phyloP scores from a whole-genome alignment of 306 rosid species.

The Spatholobus suberectus region DNA sequence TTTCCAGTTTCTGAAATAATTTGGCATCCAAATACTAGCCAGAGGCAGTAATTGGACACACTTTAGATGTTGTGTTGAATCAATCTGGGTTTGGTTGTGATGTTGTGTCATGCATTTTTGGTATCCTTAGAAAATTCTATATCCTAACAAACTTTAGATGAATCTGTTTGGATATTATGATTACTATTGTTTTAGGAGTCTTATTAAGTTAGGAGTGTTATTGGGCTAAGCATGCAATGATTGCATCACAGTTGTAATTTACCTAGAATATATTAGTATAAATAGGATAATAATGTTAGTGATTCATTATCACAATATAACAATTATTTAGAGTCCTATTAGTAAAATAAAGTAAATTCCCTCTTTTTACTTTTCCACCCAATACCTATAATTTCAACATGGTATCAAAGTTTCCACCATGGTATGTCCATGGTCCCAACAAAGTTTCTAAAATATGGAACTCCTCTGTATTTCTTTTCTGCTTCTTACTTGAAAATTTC shows the following conservation, averaged over 20 bases:
- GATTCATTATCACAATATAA: not conserved
- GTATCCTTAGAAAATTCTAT: not conserved
- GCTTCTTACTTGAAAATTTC: not conserved
- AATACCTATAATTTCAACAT: not conserved
- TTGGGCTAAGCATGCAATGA: not conserved
- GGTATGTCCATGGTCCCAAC: not conserved
- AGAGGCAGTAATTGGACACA: not conserved
- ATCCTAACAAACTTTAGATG: not conserved
- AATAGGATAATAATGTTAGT: not conserved
- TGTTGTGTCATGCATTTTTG: not conserved
- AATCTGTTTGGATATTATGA: not conserved
- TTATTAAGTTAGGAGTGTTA: not conserved
- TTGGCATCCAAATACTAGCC: not conserved
- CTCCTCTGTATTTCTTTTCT: not conserved
- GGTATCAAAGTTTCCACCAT: not conserved
- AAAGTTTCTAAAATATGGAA: not conserved
- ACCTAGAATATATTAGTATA: slow-evolving; percentile 10
- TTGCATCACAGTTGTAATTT: not conserved
- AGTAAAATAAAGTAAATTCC: not conserved
- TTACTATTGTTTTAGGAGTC: not conserved
- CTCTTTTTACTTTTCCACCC: not conserved
- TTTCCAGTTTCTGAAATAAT: not conserved
- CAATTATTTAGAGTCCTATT: not conserved
- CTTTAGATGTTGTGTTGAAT: not conserved
- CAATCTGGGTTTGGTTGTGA: not conserved